phyloP scores from a whole-genome alignment of 2,329 filamentous ascomycete species.

The Trichoderma polysporum region DNA sequence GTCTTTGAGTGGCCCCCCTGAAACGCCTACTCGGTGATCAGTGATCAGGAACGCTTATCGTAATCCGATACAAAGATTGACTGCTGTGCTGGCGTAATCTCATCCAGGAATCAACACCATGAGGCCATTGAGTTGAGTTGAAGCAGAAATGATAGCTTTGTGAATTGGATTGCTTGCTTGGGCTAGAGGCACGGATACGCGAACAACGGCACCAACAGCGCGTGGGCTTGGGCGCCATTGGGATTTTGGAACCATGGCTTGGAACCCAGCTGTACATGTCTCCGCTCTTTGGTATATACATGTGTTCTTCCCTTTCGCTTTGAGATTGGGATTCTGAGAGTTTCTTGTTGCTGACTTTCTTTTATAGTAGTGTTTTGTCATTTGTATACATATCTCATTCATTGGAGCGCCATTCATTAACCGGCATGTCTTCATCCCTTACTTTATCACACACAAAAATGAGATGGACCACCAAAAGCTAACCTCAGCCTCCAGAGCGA shows the following conservation, averaged over 20 bases:
- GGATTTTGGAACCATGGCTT: constrained; percentile 12
- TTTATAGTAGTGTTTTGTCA: constrained; percentile 44
- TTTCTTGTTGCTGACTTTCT: not conserved
- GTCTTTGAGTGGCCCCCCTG: not conserved
- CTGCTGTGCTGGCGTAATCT: not conserved
- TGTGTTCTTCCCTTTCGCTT: not conserved
- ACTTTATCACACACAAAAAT: not conserved
- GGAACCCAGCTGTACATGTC: constrained; percentile 12
- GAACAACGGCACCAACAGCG: not conserved
- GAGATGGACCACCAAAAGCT: not conserved
- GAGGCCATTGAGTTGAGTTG: not conserved
- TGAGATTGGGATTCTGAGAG: no score
- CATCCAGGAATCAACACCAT: not conserved
- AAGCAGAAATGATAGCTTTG: constrained; percentile 4
- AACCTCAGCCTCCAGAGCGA: constrained; percentile 38
- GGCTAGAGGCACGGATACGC: not conserved
- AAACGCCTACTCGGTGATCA: not conserved
- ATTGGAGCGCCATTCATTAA: constrained; percentile 49
- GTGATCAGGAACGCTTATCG: not conserved
- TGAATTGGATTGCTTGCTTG: not conserved
- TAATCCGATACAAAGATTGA: not conserved
- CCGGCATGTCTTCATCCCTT: constrained; percentile 38
- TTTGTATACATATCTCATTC: constrained; percentile 50
- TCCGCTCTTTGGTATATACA: constrained; percentile 21
- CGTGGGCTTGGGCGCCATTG: not conserved